These are phyloP conservation scores for Pisolithus sp. DNA, from an alignment of 768 basidiomycete genomes.

Conservation along the genomic window DNA sequence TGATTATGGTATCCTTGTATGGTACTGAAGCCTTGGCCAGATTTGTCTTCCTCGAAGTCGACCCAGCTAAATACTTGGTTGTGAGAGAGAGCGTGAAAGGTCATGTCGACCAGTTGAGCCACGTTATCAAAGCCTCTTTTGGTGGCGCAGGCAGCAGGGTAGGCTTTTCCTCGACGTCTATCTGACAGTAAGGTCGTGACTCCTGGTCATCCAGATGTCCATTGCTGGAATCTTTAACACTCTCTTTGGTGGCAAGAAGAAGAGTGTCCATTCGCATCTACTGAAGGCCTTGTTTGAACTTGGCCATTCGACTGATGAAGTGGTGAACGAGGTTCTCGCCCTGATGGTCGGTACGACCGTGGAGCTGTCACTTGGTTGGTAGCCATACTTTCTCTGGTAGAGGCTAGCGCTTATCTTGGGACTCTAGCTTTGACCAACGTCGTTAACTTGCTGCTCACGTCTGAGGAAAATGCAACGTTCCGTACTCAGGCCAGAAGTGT, in stretches of 20 bases:
- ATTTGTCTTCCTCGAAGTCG: slow-evolving; percentile 71
- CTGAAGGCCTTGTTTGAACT: slow-evolving; percentile 51
- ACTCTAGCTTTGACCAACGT: slow-evolving; percentile 55
- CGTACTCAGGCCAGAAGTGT: slow-evolving; percentile 25
- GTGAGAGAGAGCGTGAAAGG: slow-evolving; percentile 44
- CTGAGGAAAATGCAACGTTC: slow-evolving; percentile 35
- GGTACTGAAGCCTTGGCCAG: slow-evolving; percentile 30
- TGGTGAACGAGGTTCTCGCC: slow-evolving; percentile 66
- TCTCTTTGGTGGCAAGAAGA: slow-evolving; percentile 43
- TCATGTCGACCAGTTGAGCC: slow-evolving; percentile 48
- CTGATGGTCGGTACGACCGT: slow-evolving; percentile 61
- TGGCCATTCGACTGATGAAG: slow-evolving; percentile 50
- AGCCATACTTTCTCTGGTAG: neutral
- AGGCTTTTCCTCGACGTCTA: slow-evolving; percentile 4
- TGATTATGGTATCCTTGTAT: neutral
- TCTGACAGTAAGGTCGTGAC: neutral
- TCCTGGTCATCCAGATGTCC: slow-evolving; percentile 19
- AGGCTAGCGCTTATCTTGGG: slow-evolving; percentile 1
- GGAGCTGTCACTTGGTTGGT: slow-evolving; percentile 62
- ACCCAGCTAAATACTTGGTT: slow-evolving; percentile 51
- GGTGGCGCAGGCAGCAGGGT: slow-evolving; percentile 40
- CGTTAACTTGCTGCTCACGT: slow-evolving; percentile 57
- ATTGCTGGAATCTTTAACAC: slow-evolving; percentile 39
- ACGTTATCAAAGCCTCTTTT: slow-evolving; percentile 50
- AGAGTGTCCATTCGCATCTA: slow-evolving; percentile 38